Evolutionary conservation across 495 filamentous ascomycete genomes (phyloP).

Genomic region (Staphylotrichum tortipilum): DNA sequence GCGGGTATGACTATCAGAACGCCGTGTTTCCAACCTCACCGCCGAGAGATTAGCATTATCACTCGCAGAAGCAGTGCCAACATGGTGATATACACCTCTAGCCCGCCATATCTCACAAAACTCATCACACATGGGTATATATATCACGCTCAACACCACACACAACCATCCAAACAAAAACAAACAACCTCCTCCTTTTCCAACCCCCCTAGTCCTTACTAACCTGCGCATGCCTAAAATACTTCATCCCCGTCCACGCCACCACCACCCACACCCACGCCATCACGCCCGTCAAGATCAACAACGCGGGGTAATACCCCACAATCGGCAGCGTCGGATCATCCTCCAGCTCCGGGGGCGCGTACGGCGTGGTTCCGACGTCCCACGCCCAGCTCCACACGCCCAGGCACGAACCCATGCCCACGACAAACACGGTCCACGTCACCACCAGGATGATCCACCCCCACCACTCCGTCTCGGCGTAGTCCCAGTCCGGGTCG

Average conservation of each 20-base stretch:
- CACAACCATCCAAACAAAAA: not conserved
- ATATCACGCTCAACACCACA: too few species aligned
- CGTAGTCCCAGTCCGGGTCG: conserved; percentile 68
- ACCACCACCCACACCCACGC: conserved; percentile 97
- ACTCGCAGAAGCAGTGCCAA: too few species aligned
- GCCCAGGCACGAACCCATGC: conserved; percentile 91
- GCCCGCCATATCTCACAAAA: too few species aligned
- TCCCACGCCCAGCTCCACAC: conserved; percentile 99
- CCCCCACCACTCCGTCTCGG: conserved; percentile 93
- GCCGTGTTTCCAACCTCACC: too few species aligned
- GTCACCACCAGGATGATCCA: conserved; percentile 85
- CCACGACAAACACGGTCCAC: conserved; percentile 89
- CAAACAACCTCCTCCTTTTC: too few species aligned
- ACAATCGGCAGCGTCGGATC: conserved; percentile 89
- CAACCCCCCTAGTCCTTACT: conserved; percentile 35
- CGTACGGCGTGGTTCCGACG: conserved; percentile 91
- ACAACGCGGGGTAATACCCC: conserved; percentile 91
- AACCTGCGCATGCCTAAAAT: conserved; percentile 95
- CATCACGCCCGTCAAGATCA: conserved; percentile 90
- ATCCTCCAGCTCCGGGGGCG: conserved; percentile 85
- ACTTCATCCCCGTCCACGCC: conserved; percentile 99
- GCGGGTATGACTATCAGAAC: too few species aligned
- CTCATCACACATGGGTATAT: too few species aligned
- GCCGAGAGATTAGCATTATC: too few species aligned
- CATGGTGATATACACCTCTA: too few species aligned